Conservation (phyloP, 2,329 filamentous ascomycete genomes). For the Penicillium sp. region DNA sequence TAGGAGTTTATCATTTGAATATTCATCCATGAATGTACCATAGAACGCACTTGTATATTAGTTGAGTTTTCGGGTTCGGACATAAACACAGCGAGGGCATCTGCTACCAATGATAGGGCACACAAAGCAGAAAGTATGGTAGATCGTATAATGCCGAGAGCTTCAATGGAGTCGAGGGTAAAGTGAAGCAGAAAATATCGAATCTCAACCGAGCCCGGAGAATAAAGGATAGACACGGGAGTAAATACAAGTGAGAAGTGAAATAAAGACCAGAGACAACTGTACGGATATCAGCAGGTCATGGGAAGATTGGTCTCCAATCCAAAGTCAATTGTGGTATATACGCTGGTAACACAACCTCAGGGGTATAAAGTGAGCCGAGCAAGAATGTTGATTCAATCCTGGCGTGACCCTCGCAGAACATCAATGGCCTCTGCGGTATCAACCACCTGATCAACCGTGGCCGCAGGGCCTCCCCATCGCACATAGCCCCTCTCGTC, state of each 20-base stretch:
- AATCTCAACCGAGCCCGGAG: not conserved
- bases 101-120: not conserved
- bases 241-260: not conserved
- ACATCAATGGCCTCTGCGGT: not conserved
- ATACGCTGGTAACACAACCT: not conserved
- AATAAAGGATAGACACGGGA: not conserved
- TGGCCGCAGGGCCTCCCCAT: conserved; percentile 3
- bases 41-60: not conserved
- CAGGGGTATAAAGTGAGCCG: not conserved
- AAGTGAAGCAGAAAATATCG: not conserved
- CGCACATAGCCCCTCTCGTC: conserved; percentile 11
- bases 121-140: not conserved
- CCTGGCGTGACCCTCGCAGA: not conserved
- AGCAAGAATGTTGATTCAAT: not conserved
- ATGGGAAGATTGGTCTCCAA: not conserved
- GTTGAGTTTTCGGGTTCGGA: not conserved
- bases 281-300: not conserved
- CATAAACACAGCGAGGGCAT: not conserved
- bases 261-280: not conserved
- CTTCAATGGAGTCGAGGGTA: not conserved
- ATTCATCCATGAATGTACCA: not conserved
- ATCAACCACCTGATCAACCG: conserved; percentile 5
- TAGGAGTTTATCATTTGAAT: not conserved
- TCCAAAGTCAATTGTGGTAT: not conserved
- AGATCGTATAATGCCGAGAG: not conserved